Conservation (phyloP, 805 yeast genomes). For the Saccharomycopsis sp. region DNA sequence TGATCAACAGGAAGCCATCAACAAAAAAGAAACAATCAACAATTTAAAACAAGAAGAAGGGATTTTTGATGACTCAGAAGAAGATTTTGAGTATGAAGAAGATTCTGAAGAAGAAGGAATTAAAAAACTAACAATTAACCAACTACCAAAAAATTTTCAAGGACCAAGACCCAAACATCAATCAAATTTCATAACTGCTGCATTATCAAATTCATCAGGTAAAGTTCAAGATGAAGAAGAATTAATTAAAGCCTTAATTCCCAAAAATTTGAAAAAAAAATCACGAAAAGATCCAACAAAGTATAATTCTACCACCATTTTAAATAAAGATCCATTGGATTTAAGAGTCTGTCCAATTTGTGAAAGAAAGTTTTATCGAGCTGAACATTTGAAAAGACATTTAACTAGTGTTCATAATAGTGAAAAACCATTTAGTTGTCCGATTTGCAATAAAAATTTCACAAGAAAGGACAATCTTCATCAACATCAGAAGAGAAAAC, state of each 20-base stretch:
- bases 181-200: too few relatives aligned
- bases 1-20: not conserved
- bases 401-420: conserved; percentile 14
- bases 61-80: too few relatives aligned
- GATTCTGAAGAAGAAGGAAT: too few relatives aligned
- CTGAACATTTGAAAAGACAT: conserved; percentile 16
- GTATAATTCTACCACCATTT: conserved; percentile 11
- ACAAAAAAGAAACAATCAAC: too few relatives aligned
- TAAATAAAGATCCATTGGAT: conserved; percentile 12
- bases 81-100: too few relatives aligned
- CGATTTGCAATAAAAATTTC: conserved; percentile 11
- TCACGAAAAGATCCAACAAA: conserved; percentile 15
- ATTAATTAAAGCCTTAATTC: conserved; percentile 12
- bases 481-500: conserved; percentile 15
- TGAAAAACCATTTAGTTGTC: conserved; percentile 15
- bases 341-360: conserved; percentile 14
- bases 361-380: conserved; percentile 13
- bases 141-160: too few relatives aligned
- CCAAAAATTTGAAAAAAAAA: conserved; percentile 12
- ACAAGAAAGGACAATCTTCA: conserved; percentile 17
- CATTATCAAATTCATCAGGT: too few relatives aligned
- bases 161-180: too few relatives aligned
- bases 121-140: too few relatives aligned
- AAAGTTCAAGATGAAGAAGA: too few relatives aligned
- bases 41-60: too few relatives aligned